Evolutionary conservation across 768 basidiomycete species (phyloP).

Genomic region (Pisolithus marmoratus): DNA sequence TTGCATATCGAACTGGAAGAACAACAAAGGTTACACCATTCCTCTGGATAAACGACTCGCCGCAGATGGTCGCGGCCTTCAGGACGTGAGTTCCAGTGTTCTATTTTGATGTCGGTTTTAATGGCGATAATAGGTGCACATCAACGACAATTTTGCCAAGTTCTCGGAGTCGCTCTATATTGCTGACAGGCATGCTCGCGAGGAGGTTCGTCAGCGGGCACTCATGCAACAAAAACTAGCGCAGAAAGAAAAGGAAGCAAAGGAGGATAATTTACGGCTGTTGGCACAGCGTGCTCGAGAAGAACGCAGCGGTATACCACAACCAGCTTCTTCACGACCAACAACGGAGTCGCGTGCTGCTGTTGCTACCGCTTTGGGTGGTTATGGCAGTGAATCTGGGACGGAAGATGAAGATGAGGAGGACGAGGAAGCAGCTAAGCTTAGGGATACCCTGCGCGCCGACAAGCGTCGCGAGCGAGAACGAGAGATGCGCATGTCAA

Average conservation of each 20-base stretch:
- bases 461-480: constrained; percentile 94
- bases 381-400: constrained; percentile 79
- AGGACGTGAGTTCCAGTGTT: constrained; percentile 65
- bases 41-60: constrained; percentile 97
- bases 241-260: constrained; percentile 92
- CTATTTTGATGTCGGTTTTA: neutral
- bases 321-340: constrained; percentile 54
- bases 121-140: constrained; percentile 63
- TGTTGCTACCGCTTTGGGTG: constrained; percentile 72
- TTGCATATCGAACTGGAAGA: constrained; percentile 99
- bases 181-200: constrained; percentile 94
- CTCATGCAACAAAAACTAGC: constrained; percentile 99
- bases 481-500: constrained; percentile 96
- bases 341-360: constrained; percentile 63
- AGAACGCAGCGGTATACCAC: constrained; percentile 76
- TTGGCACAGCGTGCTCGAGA: constrained; percentile 95
- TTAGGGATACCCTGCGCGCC: constrained; percentile 85
- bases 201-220: constrained; percentile 93
- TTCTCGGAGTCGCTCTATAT: constrained; percentile 95
- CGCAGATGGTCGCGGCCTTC: constrained; percentile 95
- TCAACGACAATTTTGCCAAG: constrained; percentile 99
- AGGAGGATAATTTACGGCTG: constrained; percentile 92
- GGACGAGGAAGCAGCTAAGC: constrained; percentile 78
- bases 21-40: constrained; percentile 99
- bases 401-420: constrained; percentile 56